Percentiles rank a stretch among this genome's conserved stretches.
Conservation (phyloP, 441 rosid genomes). For the Oxalis stricta region DNA sequence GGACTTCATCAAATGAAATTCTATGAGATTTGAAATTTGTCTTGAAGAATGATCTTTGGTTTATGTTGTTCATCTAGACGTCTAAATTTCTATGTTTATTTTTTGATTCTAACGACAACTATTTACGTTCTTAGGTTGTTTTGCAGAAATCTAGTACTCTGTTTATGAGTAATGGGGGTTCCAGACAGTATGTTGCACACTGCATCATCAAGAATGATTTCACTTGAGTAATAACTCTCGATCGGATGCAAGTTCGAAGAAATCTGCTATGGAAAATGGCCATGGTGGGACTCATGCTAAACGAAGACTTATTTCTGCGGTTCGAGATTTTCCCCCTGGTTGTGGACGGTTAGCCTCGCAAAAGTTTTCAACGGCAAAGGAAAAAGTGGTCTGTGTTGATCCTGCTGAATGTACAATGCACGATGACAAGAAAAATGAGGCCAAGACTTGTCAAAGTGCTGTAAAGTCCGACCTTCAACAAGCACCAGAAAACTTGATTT, state of each 20-base stretch:
- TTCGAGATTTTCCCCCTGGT: conserved; percentile 51
- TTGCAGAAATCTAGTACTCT: neutral
- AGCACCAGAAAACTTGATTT: neutral
- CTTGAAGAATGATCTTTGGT: no score
- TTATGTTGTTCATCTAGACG: no score
- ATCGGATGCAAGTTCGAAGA: conserved; percentile 14
- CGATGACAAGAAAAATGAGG: conserved; percentile 4
- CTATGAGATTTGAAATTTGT: no score
- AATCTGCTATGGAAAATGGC: conserved; percentile 17
- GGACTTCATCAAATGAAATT: no score
- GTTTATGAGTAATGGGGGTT: conserved; percentile 30
- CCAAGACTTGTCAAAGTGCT: conserved; percentile 1
- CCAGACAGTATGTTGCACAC: conserved; percentile 19
- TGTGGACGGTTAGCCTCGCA: conserved; percentile 24
- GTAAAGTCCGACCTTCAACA: conserved; percentile 4
- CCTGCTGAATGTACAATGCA: neutral
- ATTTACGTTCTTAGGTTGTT: conserved; percentile 1
- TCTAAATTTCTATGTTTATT: no score
- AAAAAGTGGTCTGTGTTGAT: conserved; percentile 6
- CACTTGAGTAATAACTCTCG: conserved; percentile 12
- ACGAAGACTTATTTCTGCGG: conserved; percentile 31
- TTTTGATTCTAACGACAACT: neutral
- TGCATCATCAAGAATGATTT: conserved; percentile 22
- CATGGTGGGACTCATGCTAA: conserved; percentile 12
- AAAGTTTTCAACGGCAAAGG: neutral